Percentiles rank a stretch among this genome's conserved stretches.
phyloP scores from a whole-genome alignment of 129 eudicot genomes.

The Heracleum sosnowskyi region DNA sequence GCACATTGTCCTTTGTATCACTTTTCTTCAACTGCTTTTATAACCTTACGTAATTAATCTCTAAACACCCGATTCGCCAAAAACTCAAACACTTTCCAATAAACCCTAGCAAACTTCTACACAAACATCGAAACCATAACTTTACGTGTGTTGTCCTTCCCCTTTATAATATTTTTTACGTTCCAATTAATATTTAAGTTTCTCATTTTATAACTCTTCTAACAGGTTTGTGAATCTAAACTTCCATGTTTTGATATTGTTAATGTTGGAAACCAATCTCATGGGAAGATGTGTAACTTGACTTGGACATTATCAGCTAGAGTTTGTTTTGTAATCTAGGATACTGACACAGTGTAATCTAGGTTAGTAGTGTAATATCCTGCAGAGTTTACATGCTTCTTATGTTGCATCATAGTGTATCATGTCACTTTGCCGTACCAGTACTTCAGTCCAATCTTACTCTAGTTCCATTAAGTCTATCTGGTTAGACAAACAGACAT shows the following conservation, averaged over 20 bases:
- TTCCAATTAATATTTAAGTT: too few species aligned
- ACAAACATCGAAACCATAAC: neutral
- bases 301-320: neutral
- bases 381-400: neutral
- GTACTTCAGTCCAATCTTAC: neutral
- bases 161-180: too few species aligned
- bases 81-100: too few species aligned
- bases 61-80: neutral
- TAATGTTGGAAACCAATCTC: neutral
- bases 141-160: too few species aligned
- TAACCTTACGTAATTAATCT: too few species aligned
- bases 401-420: neutral
- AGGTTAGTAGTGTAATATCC: neutral
- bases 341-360: neutral
- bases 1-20: neutral
- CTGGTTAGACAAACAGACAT: too few species aligned
- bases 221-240: slow-evolving; percentile 43
- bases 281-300: neutral
- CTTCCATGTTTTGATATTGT: neutral
- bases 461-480: neutral
- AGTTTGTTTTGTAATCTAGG: neutral
- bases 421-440: neutral
- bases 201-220: too few species aligned
- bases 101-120: too few species aligned
- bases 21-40: too few species aligned